phyloP scores from a whole-genome alignment of 1,284 basidiomycete species.

The Ceratobasidium theobromae region DNA sequence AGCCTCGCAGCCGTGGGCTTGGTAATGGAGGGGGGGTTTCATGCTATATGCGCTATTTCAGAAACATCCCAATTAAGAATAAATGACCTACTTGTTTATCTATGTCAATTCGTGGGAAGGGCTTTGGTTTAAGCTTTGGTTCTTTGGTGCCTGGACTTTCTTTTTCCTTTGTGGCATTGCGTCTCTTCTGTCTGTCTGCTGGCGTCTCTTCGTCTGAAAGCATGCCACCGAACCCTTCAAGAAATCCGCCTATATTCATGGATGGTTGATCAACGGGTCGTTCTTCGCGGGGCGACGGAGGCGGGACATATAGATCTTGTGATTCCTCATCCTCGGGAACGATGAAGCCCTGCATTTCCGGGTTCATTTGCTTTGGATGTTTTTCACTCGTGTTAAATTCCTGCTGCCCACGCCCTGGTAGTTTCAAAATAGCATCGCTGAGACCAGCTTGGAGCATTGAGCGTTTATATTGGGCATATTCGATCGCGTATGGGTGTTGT shows the following conservation, averaged over 20 bases:
- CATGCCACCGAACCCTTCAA: conserved; percentile 22
- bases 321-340: conserved; percentile 31
- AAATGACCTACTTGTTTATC: background rate
- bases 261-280: background rate
- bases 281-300: background rate
- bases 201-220: conserved; percentile 25
- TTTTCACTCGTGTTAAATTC: background rate
- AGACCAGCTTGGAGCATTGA: conserved; percentile 25
- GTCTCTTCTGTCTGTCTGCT: background rate
- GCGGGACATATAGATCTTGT: conserved; percentile 23
- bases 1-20: too few species aligned
- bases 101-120: background rate
- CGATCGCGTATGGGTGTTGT: conserved; percentile 27
- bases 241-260: conserved; percentile 9
- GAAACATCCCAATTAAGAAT: background rate
- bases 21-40: too few species aligned
- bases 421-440: conserved; percentile 17
- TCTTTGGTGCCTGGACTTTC: background rate
- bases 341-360: conserved; percentile 28
- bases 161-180: background rate
- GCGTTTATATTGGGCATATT: conserved; percentile 23
- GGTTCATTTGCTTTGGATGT: background rate
- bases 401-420: background rate
- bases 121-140: background rate
- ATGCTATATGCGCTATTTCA: background rate